Evolutionary conservation across 1,284 basidiomycete genomes (phyloP).

Genomic region (Entoloma clypeatum): DNA sequence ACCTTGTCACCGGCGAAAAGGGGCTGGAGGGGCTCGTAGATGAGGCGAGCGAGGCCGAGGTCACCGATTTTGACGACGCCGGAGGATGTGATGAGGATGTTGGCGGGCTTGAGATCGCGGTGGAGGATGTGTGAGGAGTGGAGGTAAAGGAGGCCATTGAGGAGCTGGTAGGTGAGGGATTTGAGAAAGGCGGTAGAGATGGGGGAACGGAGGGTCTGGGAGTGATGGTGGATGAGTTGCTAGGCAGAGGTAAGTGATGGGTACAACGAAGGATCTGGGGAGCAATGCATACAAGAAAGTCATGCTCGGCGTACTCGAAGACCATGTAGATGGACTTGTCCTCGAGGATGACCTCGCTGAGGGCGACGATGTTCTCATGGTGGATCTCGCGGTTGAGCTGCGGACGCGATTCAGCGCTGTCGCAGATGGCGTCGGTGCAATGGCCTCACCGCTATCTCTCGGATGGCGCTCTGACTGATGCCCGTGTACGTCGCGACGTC

Average conservation of each 20-base stretch:
- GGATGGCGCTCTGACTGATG: conserved; percentile 94
- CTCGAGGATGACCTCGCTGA: conserved; percentile 94
- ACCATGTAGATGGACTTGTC: conserved; percentile 99
- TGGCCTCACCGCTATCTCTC: conserved; percentile 85
- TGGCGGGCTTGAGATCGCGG: conserved; percentile 97
- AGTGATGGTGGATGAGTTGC: conserved; percentile 99
- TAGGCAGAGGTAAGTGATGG: conserved; percentile 30
- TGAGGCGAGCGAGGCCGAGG: conserved; percentile 88
- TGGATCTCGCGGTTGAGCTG: conserved; percentile 92
- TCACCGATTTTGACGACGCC: conserved; percentile 99
- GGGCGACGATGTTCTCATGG: conserved; percentile 89
- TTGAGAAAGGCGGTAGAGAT: conserved; percentile 84
- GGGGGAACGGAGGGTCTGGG: conserved; percentile 77
- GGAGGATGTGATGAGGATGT: conserved; percentile 88
- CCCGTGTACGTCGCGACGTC: conserved; percentile 93
- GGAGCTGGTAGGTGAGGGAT: conserved; percentile 91
- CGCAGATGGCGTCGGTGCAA: background rate
- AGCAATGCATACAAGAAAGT: conserved; percentile 80
- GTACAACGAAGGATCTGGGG: conserved; percentile 4
- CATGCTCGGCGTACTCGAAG: conserved; percentile 98
- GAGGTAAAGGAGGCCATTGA: conserved; percentile 92
- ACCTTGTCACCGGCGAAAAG: conserved; percentile 93
- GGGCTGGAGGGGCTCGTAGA: conserved; percentile 81
- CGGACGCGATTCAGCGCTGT: background rate
- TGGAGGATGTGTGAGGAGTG: conserved; percentile 95